Conservation (phyloP, 257 asterid genomes). For the Nicotiana attenuata region DNA sequence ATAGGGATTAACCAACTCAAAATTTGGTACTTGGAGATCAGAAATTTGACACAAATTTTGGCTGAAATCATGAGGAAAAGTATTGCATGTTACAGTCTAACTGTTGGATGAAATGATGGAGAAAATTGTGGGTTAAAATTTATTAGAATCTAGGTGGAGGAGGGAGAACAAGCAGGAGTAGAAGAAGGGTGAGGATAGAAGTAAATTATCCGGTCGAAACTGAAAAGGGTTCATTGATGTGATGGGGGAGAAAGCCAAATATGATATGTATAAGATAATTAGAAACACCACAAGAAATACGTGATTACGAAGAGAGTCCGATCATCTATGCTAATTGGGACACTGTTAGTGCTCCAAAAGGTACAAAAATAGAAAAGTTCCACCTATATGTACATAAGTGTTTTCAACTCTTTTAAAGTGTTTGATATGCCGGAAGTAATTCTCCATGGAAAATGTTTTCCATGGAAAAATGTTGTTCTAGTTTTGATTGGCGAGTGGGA, state of each 20-base stretch:
- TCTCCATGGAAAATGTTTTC: neutral
- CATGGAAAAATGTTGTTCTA: too few relatives aligned
- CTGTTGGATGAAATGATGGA: neutral
- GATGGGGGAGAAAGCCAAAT: neutral
- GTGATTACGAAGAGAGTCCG: neutral
- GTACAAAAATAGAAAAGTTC: neutral
- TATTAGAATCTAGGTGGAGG: neutral
- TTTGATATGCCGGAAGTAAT: neutral
- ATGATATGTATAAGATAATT: neutral
- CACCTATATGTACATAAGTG: neutral
- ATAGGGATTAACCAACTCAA: neutral
- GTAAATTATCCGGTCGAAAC: neutral
- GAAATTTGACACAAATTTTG: neutral
- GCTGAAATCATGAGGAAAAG: neutral
- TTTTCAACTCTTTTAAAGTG: neutral
- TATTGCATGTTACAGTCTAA: neutral
- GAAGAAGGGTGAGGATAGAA: neutral
- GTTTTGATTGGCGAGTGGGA: neutral
- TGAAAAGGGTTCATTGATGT: neutral
- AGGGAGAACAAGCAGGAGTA: neutral
- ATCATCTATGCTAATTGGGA: neutral
- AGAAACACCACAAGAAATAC: neutral
- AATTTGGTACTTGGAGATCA: neutral
- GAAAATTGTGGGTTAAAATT: neutral
- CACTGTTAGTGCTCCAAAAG: neutral